Percentiles rank a stretch among this genome's conserved stretches.
phyloP scores from a whole-genome alignment of 164 flowering plant species.

The Brasenia schreberi region DNA sequence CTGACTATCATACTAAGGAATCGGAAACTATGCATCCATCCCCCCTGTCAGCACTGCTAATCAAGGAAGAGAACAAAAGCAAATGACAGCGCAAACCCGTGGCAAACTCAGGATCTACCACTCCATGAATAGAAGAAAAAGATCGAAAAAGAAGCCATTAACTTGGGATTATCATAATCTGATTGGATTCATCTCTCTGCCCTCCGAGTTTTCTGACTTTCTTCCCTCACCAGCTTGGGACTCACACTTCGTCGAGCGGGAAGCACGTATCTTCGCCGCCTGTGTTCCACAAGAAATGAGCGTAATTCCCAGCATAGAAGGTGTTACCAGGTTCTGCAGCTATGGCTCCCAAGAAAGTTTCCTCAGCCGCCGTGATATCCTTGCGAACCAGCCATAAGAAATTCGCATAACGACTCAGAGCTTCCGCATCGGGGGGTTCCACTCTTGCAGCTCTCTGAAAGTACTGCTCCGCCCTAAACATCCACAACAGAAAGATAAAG shows the following conservation, averaged over 20 bases:
- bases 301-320: slow-evolving; percentile 55
- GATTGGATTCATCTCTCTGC: not conserved
- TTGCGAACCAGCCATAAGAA: slow-evolving; percentile 73
- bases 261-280: slow-evolving; percentile 87
- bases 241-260: slow-evolving; percentile 22
- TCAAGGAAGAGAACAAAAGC: not conserved
- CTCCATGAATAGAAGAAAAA: not conserved
- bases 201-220: not conserved
- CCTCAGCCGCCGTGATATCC: slow-evolving; percentile 79
- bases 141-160: not conserved
- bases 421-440: slow-evolving; percentile 66
- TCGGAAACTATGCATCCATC: not conserved
- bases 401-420: slow-evolving; percentile 49
- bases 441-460: slow-evolving; percentile 52
- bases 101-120: not conserved
- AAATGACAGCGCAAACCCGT: not conserved
- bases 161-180: not conserved
- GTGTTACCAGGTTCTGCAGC: slow-evolving; percentile 64
- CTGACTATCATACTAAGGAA: not conserved
- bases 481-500: not conserved
- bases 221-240: not conserved
- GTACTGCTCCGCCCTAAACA: slow-evolving; percentile 75
- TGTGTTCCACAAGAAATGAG: slow-evolving; percentile 85
- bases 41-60: not conserved
- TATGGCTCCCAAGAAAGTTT: slow-evolving; percentile 63